Evolutionary conservation across 306 rosid species (phyloP).

Genomic region (Fragaria iinumae): DNA sequence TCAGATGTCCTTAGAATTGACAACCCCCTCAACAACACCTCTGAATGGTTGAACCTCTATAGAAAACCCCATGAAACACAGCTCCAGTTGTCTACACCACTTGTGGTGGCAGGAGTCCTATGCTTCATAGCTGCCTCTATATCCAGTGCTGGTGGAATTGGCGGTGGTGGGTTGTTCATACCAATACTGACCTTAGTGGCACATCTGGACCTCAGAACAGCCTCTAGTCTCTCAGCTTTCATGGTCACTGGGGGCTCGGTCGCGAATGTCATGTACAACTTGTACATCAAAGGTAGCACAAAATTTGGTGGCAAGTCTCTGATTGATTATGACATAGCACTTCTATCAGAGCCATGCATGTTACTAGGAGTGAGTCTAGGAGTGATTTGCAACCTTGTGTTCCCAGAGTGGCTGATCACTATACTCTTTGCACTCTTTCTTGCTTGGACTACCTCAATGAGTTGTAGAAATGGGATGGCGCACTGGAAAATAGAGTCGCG

Average conservation of each 20-base stretch:
- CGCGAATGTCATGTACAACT: conserved; percentile 62
- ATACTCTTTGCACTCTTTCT: conserved; percentile 67
- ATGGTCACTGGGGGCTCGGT: conserved; percentile 93
- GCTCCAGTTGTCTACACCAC: conserved; percentile 29
- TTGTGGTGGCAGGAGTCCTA: conserved; percentile 42
- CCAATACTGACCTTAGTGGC: conserved; percentile 66
- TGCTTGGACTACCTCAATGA: conserved; percentile 80
- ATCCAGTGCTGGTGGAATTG: conserved; percentile 88
- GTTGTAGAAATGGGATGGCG: conserved; percentile 54
- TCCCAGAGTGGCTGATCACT: conserved; percentile 86
- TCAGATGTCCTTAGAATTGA: conserved; percentile 31
- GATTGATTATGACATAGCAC: conserved; percentile 73
- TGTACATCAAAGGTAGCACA: conserved; percentile 35
- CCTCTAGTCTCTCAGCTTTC: conserved; percentile 79
- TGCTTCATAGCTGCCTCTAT: conserved; percentile 70
- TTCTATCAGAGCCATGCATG: conserved; percentile 77
- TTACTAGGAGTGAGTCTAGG: conserved; percentile 81
- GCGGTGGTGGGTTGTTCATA: conserved; percentile 82
- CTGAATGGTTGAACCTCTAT: conserved; percentile 25
- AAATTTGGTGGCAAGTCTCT: conserved; percentile 48
- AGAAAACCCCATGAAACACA: conserved; percentile 32
- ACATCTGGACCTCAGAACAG: conserved; percentile 74
- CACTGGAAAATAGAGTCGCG: conserved; percentile 65
- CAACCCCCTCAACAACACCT: conserved; percentile 27
- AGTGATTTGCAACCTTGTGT: conserved; percentile 72